Evolutionary conservation across 2,329 filamentous ascomycete genomes (phyloP).

Genomic region (Arthrinium phaeospermum): DNA sequence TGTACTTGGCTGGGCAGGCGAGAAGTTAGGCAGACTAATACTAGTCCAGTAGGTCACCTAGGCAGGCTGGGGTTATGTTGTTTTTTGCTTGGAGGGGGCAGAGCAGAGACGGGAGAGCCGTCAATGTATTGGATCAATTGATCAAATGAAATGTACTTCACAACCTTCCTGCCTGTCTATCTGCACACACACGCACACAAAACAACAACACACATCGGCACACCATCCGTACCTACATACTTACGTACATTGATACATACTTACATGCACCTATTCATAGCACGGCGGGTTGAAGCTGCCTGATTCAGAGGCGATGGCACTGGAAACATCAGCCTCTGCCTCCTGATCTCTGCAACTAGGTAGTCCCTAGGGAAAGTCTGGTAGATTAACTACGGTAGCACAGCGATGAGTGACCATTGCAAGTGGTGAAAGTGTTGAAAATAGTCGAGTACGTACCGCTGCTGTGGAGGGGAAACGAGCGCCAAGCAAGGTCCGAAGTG

Average conservation of each 20-base stretch:
- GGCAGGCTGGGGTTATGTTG: background rate
- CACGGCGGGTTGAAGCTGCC: background rate
- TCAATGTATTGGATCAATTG: background rate
- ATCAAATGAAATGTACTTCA: background rate
- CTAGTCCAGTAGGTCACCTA: conserved; percentile 2
- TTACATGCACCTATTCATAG: background rate
- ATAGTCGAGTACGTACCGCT: conserved; percentile 8
- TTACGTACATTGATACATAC: background rate
- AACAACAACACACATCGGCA: background rate
- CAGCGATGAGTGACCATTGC: background rate
- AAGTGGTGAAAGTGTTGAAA: conserved; percentile 12
- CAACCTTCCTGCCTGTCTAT: background rate
- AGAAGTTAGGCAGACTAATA: background rate
- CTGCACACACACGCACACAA: background rate
- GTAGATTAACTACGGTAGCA: conserved; percentile 12
- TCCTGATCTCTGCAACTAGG: background rate
- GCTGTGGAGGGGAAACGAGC: conserved; percentile 14
- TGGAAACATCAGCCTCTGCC: background rate
- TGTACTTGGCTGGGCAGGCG: conserved; percentile 7
- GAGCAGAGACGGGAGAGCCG: background rate
- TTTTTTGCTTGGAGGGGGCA: background rate
- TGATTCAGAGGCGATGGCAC: background rate
- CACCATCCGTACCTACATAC: too few relatives aligned
- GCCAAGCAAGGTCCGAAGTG: conserved; percentile 14
- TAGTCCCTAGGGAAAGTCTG: conserved; percentile 3